Conservation (phyloP, 2,329 filamentous ascomycete genomes). For the Colletotrichum aenigma region DNA sequence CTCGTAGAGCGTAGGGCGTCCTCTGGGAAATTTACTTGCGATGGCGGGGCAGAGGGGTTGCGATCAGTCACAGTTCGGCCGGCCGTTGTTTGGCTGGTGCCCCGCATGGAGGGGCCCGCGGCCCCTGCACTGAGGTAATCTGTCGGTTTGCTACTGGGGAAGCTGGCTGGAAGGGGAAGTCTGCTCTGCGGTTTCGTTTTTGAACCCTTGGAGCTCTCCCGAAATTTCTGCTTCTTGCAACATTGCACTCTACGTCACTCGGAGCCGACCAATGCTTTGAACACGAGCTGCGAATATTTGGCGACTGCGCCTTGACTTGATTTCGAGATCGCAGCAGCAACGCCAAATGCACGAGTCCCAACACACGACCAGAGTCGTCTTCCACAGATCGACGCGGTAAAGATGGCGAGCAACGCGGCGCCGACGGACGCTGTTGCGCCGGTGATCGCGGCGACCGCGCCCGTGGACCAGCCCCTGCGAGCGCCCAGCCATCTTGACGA, state of each 20-base stretch:
- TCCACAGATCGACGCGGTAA: not conserved
- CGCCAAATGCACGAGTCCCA: not conserved
- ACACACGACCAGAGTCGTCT: not conserved
- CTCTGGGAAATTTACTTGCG: slow-evolving; percentile 21
- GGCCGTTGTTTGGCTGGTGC: not conserved
- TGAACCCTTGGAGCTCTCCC: not conserved
- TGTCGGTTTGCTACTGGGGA: not conserved
- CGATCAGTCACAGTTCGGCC: not conserved
- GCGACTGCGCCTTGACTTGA: not conserved
- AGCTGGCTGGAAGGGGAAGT: slow-evolving; percentile 1
- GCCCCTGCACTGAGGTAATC: slow-evolving; percentile 5
- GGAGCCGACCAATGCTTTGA: not conserved
- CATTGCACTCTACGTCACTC: not conserved
- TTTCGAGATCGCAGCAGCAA: not conserved
- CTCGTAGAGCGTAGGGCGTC: not conserved
- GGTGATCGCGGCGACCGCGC: not conserved
- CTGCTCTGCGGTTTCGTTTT: not conserved
- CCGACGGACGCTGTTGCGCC: not conserved
- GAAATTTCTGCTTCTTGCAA: not conserved
- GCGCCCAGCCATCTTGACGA: slow-evolving; percentile 24
- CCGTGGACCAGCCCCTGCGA: not conserved
- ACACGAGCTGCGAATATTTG: not conserved
- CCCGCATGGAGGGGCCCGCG: not conserved
- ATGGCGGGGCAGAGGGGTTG: slow-evolving; percentile 28
- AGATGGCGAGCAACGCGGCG: slow-evolving; percentile 5